These are phyloP conservation scores for Seiridium cupressi DNA, from an alignment of 2,329 filamentous ascomycete species.

Conservation along the genomic window DNA sequence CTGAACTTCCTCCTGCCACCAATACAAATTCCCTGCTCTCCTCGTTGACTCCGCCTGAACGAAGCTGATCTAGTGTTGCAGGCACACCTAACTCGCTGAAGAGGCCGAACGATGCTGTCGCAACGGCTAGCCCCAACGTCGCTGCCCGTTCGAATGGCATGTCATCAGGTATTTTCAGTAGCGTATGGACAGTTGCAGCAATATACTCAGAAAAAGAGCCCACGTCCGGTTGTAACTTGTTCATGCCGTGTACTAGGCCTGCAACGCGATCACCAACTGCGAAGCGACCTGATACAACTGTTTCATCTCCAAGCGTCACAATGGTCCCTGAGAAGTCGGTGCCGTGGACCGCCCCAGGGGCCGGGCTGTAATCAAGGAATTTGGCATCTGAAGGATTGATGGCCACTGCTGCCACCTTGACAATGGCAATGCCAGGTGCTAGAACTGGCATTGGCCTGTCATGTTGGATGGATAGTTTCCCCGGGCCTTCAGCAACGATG, in stretches of 20 bases:
- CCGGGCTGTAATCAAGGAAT: conserved; percentile 22
- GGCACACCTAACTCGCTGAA: not conserved
- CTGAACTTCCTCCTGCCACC: conserved; percentile 1
- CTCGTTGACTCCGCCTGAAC: not conserved
- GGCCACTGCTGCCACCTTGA: conserved; percentile 26
- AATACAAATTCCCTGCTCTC: not conserved
- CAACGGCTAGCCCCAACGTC: not conserved
- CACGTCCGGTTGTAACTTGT: not conserved
- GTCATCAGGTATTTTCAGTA: conserved; percentile 1
- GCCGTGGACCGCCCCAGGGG: conserved; percentile 27
- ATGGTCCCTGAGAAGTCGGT: conserved; percentile 7
- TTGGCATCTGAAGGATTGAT: conserved; percentile 36
- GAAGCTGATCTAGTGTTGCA: not conserved
- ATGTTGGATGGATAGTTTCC: not conserved
- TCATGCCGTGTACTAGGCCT: conserved; percentile 4
- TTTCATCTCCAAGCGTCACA: not conserved
- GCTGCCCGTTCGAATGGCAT: conserved; percentile 1
- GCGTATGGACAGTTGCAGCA: not conserved
- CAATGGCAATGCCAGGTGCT: conserved; percentile 12
- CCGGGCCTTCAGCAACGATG: not conserved
- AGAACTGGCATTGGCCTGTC: conserved; percentile 10
- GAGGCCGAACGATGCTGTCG: not conserved
- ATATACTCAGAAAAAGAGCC: conserved; percentile 6
- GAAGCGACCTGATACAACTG: not conserved
- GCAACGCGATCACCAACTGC: conserved; percentile 1